These are phyloP conservation scores for Aspergillus quadricinctus DNA, from an alignment of 2,329 filamentous ascomycete genomes.

Conservation along the genomic window DNA sequence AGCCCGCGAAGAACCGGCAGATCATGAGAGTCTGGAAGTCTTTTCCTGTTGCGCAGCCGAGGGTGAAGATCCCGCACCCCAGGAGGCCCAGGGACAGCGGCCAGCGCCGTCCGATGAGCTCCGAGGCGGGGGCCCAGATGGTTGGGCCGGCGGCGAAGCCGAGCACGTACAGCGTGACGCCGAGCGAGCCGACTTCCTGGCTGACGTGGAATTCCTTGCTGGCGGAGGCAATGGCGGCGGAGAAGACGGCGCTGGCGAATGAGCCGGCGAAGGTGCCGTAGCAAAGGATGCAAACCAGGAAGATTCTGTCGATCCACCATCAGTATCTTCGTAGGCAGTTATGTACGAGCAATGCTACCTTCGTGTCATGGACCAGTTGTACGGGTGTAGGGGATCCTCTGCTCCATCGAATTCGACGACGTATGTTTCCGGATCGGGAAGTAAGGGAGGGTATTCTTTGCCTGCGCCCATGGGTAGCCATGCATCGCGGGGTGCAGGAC, in stretches of 20 bases:
- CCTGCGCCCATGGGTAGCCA: constrained; percentile 31
- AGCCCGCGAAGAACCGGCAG: constrained; percentile 45
- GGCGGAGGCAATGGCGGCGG: constrained; percentile 56
- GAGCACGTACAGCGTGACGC: constrained; percentile 47
- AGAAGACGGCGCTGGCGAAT: constrained; percentile 62
- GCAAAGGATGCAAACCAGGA: constrained; percentile 22
- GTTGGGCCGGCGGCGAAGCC: constrained; percentile 58
- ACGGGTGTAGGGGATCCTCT: constrained; percentile 49
- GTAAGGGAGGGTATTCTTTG: constrained; percentile 47
- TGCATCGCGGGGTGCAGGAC: constrained; percentile 13
- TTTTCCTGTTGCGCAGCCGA: constrained; percentile 42
- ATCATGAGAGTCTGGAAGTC: constrained; percentile 42
- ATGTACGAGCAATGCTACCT: constrained; percentile 27
- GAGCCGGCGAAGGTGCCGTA: constrained; percentile 50
- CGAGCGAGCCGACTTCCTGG: constrained; percentile 42
- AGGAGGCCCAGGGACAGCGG: constrained; percentile 43
- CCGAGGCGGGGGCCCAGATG: constrained; percentile 59
- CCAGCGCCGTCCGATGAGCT: constrained; percentile 57
- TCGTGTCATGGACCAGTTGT: constrained; percentile 48
- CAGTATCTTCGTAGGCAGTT: neutral
- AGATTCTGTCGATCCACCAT: constrained; percentile 6
- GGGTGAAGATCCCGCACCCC: constrained; percentile 43
- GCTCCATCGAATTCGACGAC: constrained; percentile 54
- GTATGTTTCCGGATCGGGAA: constrained; percentile 50
- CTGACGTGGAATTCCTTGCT: constrained; percentile 46